Evolutionary conservation across 2,329 filamentous ascomycete species (phyloP).

Genomic region (Chaetothyriales sp.): DNA sequence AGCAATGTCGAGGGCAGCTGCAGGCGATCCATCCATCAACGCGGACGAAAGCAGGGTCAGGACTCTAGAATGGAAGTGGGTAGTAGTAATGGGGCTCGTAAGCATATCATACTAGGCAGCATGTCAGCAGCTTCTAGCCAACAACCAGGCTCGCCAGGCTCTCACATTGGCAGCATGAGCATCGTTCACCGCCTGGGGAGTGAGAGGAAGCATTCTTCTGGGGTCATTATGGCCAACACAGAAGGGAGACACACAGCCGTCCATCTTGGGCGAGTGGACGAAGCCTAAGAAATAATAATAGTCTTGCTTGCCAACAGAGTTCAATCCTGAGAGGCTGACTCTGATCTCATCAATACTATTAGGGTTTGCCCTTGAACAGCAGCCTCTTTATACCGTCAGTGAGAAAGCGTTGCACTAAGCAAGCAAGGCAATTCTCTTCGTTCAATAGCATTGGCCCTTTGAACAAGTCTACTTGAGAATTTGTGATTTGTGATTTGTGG

Average conservation of each 20-base stretch:
- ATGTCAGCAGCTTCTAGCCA: constrained; percentile 4
- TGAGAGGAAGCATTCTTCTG: constrained; percentile 36
- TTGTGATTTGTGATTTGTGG: too few relatives aligned
- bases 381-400: too few relatives aligned
- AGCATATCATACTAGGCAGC: constrained; percentile 50
- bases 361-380: too few relatives aligned
- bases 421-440: neutral
- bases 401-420: too few relatives aligned
- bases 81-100: constrained; percentile 48
- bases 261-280: constrained; percentile 8
- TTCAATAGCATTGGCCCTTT: neutral
- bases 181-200: constrained; percentile 37
- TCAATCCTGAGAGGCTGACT: neutral
- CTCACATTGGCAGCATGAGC: constrained; percentile 45
- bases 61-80: constrained; percentile 46
- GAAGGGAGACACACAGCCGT: constrained; percentile 35
- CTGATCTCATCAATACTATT: neutral
- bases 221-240: constrained; percentile 51
- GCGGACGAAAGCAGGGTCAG: constrained; percentile 40
- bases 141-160: constrained; percentile 4
- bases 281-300: too few relatives aligned
- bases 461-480: too few relatives aligned
- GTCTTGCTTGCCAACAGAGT: neutral
- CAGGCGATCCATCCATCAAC: constrained; percentile 30
- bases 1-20: constrained; percentile 25